A percentile compares a stretch with the other conserved stretches of the same genome.
Conservation (phyloP, 176 grass and related monocot species). For the Cymbopogon citratus region DNA sequence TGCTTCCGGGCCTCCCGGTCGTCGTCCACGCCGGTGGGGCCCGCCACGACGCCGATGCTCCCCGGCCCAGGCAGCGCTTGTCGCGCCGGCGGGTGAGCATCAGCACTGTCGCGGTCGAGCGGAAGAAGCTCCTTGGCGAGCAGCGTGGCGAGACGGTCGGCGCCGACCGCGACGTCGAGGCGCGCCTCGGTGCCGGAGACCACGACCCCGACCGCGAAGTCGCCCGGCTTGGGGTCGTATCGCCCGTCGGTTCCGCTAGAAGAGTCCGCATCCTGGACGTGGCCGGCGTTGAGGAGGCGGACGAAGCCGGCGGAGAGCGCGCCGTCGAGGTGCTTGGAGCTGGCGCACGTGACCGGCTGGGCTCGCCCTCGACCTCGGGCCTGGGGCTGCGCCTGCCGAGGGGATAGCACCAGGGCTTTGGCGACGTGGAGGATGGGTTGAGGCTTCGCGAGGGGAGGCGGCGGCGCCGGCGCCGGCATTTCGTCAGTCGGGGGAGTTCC, state of each 20-base stretch:
- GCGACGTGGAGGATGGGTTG: neutral
- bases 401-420: neutral
- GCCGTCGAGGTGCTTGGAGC: slow-evolving; percentile 22
- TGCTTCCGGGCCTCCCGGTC: slow-evolving; percentile 38
- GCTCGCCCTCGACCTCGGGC: neutral
- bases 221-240: slow-evolving; percentile 73
- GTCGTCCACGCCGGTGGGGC: slow-evolving; percentile 19
- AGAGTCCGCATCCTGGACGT: neutral
- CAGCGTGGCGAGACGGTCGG: slow-evolving; percentile 75
- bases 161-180: slow-evolving; percentile 78
- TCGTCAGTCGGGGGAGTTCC: neutral
- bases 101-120: slow-evolving; percentile 38
- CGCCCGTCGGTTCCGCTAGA: neutral
- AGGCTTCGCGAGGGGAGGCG: slow-evolving; percentile 21
- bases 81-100: neutral
- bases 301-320: slow-evolving; percentile 33
- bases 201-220: slow-evolving; percentile 70
- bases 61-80: slow-evolving; percentile 21
- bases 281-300: slow-evolving; percentile 3
- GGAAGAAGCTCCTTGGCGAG: slow-evolving; percentile 85
- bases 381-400: neutral
- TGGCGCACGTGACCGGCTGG: neutral
- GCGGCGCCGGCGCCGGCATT: slow-evolving; percentile 19
- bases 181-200: slow-evolving; percentile 68
- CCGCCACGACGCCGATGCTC: slow-evolving; percentile 53